phyloP scores from a whole-genome alignment of 176 grass and related monocot genomes.

The Hordeum marinum region DNA sequence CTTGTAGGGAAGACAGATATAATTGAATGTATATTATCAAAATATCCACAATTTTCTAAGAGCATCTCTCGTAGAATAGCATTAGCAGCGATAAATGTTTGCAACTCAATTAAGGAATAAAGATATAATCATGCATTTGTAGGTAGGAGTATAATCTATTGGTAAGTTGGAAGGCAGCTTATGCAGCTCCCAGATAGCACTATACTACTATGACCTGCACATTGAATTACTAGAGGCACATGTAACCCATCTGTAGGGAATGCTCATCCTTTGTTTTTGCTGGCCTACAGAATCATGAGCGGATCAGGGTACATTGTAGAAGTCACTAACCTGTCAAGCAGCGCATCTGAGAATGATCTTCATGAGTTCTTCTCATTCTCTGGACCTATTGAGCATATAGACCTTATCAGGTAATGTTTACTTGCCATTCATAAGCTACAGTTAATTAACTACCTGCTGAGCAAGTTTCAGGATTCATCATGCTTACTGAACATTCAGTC shows the following conservation, averaged over 20 bases:
- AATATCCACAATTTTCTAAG: not conserved
- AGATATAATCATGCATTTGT: not conserved
- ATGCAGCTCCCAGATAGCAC: not conserved
- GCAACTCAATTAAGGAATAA: not conserved
- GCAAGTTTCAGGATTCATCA: not conserved
- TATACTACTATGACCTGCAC: not conserved
- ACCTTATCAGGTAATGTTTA: constrained; percentile 72
- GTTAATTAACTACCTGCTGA: not conserved
- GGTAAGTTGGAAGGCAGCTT: not conserved
- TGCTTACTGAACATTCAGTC: not conserved
- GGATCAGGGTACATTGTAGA: constrained; percentile 63
- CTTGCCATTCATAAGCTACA: not conserved
- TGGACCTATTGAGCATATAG: constrained; percentile 89
- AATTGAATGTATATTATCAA: not conserved
- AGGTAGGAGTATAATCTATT: not conserved
- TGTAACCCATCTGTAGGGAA: not conserved
- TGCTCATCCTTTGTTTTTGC: constrained; percentile 17
- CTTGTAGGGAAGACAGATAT: not conserved
- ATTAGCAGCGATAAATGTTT: not conserved
- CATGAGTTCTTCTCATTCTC: constrained; percentile 96
- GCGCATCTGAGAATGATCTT: constrained; percentile 68
- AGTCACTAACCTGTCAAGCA: constrained; percentile 82
- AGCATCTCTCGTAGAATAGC: not conserved
- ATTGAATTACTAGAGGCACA: not conserved
- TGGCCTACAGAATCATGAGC: constrained; percentile 66